A percentile compares a stretch with the other conserved stretches of the same genome.
These are phyloP conservation scores for Purpureocillium takamizusanense DNA, from an alignment of 2,329 filamentous ascomycete genomes.

Conservation along the genomic window DNA sequence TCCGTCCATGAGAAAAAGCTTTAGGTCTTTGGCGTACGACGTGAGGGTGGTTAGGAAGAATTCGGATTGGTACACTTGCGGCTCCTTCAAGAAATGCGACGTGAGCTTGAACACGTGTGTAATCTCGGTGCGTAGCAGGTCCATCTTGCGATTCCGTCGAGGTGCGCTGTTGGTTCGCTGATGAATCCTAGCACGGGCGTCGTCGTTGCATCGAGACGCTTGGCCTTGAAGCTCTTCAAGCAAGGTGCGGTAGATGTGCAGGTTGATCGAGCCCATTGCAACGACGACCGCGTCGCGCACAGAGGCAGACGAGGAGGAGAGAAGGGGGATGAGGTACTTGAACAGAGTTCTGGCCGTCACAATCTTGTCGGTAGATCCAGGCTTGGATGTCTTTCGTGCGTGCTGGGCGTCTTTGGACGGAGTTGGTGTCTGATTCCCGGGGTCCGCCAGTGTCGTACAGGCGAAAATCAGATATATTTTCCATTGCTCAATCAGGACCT, in stretches of 20 bases:
- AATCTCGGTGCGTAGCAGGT: conserved; percentile 83
- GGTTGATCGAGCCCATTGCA: conserved; percentile 89
- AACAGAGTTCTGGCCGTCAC: conserved; percentile 84
- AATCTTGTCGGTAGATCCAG: conserved; percentile 63
- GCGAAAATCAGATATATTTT: conserved; percentile 96
- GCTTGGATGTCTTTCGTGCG: conserved; percentile 68
- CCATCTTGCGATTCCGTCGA: conserved; percentile 72
- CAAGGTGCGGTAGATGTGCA: conserved; percentile 83
- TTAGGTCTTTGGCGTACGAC: conserved; percentile 82
- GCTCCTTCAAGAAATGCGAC: conserved; percentile 73
- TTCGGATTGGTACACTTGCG: conserved; percentile 74
- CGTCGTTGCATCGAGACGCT: conserved; percentile 77
- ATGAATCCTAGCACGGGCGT: conserved; percentile 79
- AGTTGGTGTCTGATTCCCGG: conserved; percentile 45
- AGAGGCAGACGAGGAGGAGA: conserved; percentile 69
- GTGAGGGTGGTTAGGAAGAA: conserved; percentile 87
- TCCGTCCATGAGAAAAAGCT: conserved; percentile 88
- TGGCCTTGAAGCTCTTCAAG: conserved; percentile 85
- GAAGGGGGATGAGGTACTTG: conserved; percentile 79
- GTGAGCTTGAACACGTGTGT: conserved; percentile 95
- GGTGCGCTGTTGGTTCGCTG: conserved; percentile 78
- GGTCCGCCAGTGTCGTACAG: conserved; percentile 85
- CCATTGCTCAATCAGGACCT: conserved; percentile 93
- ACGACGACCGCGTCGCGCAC: conserved; percentile 86
- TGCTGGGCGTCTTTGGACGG: conserved; percentile 57